phyloP scores from a whole-genome alignment of 2,329 filamentous ascomycete genomes.

The Simplicillium aogashimaense region DNA sequence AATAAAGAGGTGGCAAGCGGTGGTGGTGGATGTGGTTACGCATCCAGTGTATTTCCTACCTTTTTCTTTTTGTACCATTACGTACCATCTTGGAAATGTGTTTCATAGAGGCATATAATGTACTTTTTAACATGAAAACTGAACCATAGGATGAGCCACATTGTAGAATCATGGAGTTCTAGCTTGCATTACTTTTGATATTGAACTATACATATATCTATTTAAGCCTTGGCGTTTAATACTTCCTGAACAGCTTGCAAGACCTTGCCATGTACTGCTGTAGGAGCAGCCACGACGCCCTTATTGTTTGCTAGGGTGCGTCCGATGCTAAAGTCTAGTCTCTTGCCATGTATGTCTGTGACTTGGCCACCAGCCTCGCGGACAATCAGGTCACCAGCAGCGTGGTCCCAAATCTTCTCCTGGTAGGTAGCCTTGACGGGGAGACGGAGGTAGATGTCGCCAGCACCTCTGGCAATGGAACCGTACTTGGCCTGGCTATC shows the following conservation, averaged over 20 bases:
- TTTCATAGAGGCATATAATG: too few species aligned
- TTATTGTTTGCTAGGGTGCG: conserved; percentile 84
- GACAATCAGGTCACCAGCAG: conserved; percentile 88
- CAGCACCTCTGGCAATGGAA: conserved; percentile 85
- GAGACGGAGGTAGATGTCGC: conserved; percentile 86
- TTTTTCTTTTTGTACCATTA: neutral
- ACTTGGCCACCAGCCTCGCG: conserved; percentile 88
- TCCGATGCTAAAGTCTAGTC: conserved; percentile 77
- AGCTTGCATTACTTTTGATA: too few species aligned
- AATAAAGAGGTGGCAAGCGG: conserved; percentile 50
- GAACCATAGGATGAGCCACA: too few species aligned
- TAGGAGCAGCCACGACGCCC: conserved; percentile 83
- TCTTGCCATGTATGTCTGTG: conserved; percentile 77
- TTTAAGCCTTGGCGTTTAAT: conserved; percentile 30
- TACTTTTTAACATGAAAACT: too few species aligned
- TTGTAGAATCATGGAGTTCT: too few species aligned
- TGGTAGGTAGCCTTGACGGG: conserved; percentile 81
- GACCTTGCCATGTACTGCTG: conserved; percentile 63
- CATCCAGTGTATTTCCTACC: neutral
- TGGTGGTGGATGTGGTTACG: neutral
- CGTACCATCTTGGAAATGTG: neutral
- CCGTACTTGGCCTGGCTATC: conserved; percentile 98
- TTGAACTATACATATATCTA: neutral
- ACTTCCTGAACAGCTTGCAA: conserved; percentile 77
- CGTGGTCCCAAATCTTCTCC: conserved; percentile 99